Conservation (phyloP, 2,329 filamentous ascomycete species). For the Aspergillus eucalypticola region DNA sequence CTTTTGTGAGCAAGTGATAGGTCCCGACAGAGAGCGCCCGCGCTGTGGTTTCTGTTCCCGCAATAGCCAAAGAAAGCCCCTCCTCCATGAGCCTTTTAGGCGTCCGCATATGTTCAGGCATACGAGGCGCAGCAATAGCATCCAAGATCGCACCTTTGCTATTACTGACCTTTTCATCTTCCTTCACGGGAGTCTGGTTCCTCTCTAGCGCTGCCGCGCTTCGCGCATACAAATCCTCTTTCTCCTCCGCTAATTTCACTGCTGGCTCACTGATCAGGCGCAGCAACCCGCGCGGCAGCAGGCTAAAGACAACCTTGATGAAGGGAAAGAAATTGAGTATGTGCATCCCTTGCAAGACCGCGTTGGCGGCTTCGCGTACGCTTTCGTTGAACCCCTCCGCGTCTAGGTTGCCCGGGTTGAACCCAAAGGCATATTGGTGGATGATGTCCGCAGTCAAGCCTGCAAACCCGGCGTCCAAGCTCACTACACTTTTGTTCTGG, state of each 20-base stretch:
- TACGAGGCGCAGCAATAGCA: constrained; percentile 13
- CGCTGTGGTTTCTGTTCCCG: constrained; percentile 25
- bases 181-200: background rate
- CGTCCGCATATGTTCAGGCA: constrained; percentile 21
- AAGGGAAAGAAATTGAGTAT: constrained; percentile 26
- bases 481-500: constrained; percentile 15
- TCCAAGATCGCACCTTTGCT: constrained; percentile 17
- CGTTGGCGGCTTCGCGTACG: constrained; percentile 23
- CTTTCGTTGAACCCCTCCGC: constrained; percentile 26
- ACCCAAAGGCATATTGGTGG: constrained; percentile 38
- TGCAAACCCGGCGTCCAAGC: constrained; percentile 24
- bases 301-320: constrained; percentile 20
- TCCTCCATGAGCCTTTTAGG: constrained; percentile 31
- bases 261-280: constrained; percentile 14
- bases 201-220: constrained; percentile 9
- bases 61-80: constrained; percentile 1
- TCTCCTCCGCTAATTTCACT: constrained; percentile 19
- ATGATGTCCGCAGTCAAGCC: constrained; percentile 41
- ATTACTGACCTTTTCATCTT: background rate
- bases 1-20: constrained; percentile 22
- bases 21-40: constrained; percentile 15
- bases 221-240: constrained; percentile 14
- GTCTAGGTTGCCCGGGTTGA: constrained; percentile 35
- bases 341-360: constrained; percentile 19
- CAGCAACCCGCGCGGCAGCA: constrained; percentile 19